Base-by-base conservation (phyloP, 306 rosid species). In the Arachis hypogaea region DNA sequence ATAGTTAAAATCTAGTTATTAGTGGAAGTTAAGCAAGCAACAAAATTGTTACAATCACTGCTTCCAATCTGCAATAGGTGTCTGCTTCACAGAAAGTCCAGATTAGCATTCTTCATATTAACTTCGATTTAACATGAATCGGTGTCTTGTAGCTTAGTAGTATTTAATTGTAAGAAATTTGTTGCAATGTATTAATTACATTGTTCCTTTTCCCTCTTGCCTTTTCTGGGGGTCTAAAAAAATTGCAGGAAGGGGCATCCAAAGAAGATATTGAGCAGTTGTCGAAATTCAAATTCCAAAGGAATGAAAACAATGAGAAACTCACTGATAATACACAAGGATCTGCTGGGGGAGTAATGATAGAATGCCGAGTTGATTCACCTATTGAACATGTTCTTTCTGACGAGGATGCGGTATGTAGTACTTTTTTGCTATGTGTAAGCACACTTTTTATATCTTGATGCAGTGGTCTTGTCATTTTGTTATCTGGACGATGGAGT, bases 171-270 rank as follows among this genome's bases (percentile, higher is more conserved):
- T 44, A 68, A 72, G 66, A 49, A 73, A 65, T 63, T 57, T 62
- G 52, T 63, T 77, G 74, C 50, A n/a, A 49, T 41, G 12, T 45
- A 51, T 68, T 67, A 62, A 63, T 64, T 61, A 22, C 45, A 29
- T 42, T 76, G 16, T 47, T 67, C 63, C 66, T 56, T 44, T 62
- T 62, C 11, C 28, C 58, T 76, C 16, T 46, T 71, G 30, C 33
- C 42, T 42, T 51, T 70, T 71, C n/a, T 11, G 11, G 11, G 66
- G 58, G 75, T 57, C 52, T 63, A 60, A 72, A 78, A 69, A 74
- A 79, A 33, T 33, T 73, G 70, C 93, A 94, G 99, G 99, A 94
- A 75, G 99, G 99, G 47, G 97, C 99, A 71, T 81, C 99, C 63
- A 89, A 88, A 83, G 95, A 94, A 80, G 99, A 94, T 75, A 78